Evolutionary conservation across 208 protist genomes (phyloP).

Genomic region (Wallacemonas collosoma): DNA sequence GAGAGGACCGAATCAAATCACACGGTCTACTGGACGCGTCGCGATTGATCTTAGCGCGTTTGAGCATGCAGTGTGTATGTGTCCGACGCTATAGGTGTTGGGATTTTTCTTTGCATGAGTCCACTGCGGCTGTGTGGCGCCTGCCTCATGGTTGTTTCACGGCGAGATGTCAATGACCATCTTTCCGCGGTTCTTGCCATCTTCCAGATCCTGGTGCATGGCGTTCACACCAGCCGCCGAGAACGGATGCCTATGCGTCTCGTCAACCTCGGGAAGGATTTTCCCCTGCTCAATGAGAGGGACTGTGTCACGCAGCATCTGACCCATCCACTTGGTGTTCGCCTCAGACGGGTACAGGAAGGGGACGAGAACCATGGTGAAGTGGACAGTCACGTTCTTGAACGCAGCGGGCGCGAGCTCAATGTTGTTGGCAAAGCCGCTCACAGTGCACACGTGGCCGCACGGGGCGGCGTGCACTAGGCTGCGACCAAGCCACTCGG

Average conservation of each 20-base stretch:
- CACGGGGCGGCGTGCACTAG: slow-evolving; percentile 1
- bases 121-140: too few species aligned
- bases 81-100: neutral
- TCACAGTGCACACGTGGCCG: slow-evolving; percentile 15
- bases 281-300: slow-evolving; percentile 16
- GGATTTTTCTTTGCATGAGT: neutral
- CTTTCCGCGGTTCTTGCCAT: slow-evolving; percentile 15
- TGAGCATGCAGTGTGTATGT: too few species aligned
- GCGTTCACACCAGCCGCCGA: neutral
- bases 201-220: slow-evolving; percentile 13
- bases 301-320: slow-evolving; percentile 13
- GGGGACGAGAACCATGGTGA: slow-evolving; percentile 10
- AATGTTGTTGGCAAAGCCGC: slow-evolving; percentile 1
- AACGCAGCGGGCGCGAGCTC: neutral
- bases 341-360: slow-evolving; percentile 16
- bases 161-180: neutral
- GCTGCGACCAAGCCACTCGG: neutral
- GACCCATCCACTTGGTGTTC: slow-evolving; percentile 3
- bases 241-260: slow-evolving; percentile 11
- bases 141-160: neutral
- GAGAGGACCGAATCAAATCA: too few species aligned
- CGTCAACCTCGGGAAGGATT: slow-evolving; percentile 11
- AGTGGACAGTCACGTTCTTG: slow-evolving; percentile 13
- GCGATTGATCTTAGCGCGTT: too few species aligned
- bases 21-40: too few species aligned